Evolutionary conservation across 1,284 basidiomycete species (phyloP).

Genomic region (Fomitopsis pinicola): DNA sequence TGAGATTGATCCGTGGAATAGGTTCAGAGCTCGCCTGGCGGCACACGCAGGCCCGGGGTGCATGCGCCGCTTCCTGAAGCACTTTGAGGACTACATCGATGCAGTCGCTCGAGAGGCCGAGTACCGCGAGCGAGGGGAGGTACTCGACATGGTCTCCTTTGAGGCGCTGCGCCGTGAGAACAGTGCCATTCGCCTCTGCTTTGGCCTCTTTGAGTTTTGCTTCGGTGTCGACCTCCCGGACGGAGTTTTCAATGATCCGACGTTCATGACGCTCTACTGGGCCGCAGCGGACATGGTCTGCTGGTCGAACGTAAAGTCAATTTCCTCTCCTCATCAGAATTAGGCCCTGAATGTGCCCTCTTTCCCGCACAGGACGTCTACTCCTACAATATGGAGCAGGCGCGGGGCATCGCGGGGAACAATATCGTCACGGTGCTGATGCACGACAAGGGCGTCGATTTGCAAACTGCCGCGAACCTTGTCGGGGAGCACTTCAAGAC

Average conservation of each 20-base stretch:
- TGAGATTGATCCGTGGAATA: constrained; percentile 17
- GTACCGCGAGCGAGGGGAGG: constrained; percentile 27
- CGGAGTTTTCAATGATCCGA: constrained; percentile 30
- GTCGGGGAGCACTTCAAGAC: constrained; percentile 28
- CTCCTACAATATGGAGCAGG: constrained; percentile 39
- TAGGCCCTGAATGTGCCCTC: background rate
- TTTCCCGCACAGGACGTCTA: constrained; percentile 33
- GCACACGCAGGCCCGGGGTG: constrained; percentile 39
- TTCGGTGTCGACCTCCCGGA: constrained; percentile 38
- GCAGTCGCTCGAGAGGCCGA: constrained; percentile 33
- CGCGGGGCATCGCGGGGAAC: constrained; percentile 32
- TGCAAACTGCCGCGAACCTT: constrained; percentile 34
- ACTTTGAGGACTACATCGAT: constrained; percentile 32
- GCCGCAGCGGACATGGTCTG: constrained; percentile 39
- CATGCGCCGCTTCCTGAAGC: constrained; percentile 32
- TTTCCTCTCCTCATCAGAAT: background rate
- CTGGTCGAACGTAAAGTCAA: constrained; percentile 36
- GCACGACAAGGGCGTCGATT: constrained; percentile 27
- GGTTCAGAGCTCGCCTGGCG: constrained; percentile 49
- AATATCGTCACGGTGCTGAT: constrained; percentile 39
- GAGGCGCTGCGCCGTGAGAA: constrained; percentile 35
- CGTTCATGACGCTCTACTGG: constrained; percentile 32
- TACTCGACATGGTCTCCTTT: constrained; percentile 30
- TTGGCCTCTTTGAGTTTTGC: constrained; percentile 34
- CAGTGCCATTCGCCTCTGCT: constrained; percentile 36